Conservation (phyloP, 2,329 filamentous ascomycete species). For the Diaporthe ampelina region DNA sequence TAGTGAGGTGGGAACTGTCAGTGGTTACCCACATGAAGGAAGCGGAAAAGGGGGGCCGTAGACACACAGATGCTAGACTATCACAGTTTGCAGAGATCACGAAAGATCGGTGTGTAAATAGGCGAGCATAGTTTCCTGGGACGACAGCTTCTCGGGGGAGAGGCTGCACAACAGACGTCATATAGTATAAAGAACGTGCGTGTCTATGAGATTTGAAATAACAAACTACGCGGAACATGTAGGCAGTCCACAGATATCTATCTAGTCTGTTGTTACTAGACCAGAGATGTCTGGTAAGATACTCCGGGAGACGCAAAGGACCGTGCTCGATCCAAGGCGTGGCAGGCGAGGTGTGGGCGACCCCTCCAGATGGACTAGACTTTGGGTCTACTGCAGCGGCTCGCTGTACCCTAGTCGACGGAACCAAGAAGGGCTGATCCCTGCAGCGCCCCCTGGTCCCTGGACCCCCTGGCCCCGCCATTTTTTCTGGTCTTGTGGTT, state of each 20-base stretch:
- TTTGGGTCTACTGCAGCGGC: not conserved
- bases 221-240: not conserved
- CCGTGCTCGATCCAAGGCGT: conserved; percentile 1
- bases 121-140: no score
- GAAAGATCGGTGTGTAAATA: conserved; percentile 15
- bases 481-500: conserved; percentile 30
- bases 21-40: conserved; percentile 22
- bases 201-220: not conserved
- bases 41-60: conserved; percentile 9
- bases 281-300: not conserved
- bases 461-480: conserved; percentile 15
- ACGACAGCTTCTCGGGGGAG: not conserved
- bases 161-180: not conserved
- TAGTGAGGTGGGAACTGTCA: not conserved
- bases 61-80: not conserved
- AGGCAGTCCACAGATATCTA: not conserved
- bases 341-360: not conserved
- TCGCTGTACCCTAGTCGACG: not conserved
- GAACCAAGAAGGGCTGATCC: not conserved
- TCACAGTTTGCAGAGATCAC: not conserved
- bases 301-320: not conserved
- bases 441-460: conserved; percentile 9
- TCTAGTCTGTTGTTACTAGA: not conserved
- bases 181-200: not conserved
- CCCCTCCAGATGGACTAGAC: conserved; percentile 5